Base-by-base conservation (phyloP, 2,329 filamentous ascomycete species). In the Ambrosiella cleistominuta region DNA sequence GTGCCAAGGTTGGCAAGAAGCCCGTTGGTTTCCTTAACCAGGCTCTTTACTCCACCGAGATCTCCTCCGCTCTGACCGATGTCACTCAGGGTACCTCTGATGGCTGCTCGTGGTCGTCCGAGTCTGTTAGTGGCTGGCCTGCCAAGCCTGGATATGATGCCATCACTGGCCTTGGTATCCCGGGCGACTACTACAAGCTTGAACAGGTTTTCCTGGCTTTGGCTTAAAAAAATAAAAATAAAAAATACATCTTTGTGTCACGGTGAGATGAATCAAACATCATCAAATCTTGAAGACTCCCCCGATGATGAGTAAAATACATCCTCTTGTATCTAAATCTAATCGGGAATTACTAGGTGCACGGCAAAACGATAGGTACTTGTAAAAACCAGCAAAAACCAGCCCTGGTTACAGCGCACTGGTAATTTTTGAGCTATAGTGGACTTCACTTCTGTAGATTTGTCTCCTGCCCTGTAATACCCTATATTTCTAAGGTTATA, bases 21-120 rank as follows among this genome's bases (percentile, higher is more conserved):
- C 66, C 71, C 1, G 65, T 80, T 7, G 79, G 79, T 0, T 82
- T 75, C 68, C 66, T 80, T 40, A 81, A 80, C 62, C 70, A 72
- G 36, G 62, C 66, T 45, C 65, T 79, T 35, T 79, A 79, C 63
- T 69, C 69, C 2, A 52, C 63, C 1, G 60, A 66, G 56, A 70
- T 74, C 19, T 66, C 66, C 40, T 62, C 54, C 0, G 67, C 68
- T 6, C 63, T 77, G 17, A 65, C 66, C 60, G 76, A 78, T 53
- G 68, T 75, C 2, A 69, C 67, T 0, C 61, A 60, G 0, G 75
- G 75, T 0, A 61, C 65, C 53, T 75, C 71, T 57, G 60, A 63
- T 9, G 70, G 71, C 2, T 78, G 75, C 55, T 61, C 61, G 2
- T 73, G 70, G 57, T 57, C 61, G 63, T 68, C 67, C 0, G 61